Base-by-base conservation (phyloP, 768 basidiomycete species). In the Boletellus sp. region DNA sequence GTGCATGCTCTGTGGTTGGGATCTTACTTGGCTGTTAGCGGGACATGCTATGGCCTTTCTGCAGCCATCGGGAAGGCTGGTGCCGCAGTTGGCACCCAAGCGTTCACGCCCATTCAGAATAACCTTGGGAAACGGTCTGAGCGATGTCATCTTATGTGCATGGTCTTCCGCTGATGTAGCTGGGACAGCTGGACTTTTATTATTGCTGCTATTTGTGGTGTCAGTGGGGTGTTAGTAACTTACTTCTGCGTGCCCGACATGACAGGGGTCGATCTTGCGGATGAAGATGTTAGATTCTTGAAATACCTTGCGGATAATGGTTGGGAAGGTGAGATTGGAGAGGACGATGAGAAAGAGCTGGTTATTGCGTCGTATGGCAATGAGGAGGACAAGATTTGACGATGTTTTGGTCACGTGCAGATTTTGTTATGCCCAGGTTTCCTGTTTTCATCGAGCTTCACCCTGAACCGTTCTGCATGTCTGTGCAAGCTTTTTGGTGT, bases 51-150 rank as follows among this genome's bases (percentile, higher is more conserved):
- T 52, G 85, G 85, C 2, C 59, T 87, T 34, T 80, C 80, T 23
- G 84, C 84, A 8, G 83, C 83, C 0, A 67, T 87, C 7, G 84
- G 84, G 9, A 87, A 86, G 59, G 72, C 82, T 3, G 87, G 87
- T 5, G 87, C 86, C 17, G 85, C 82, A n/a, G 51, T 85, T 44
- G 84, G 85, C 9, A 84, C 81, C 0, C 83, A 86, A 58, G 81
- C 77, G 1, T 85, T 85, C 62, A 84, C 82, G 3, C 84, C 84
- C 4, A 84, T 87, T 52, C 80, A 83, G 58, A 69, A 70, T 47
- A 74, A 84, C 59, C 77, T 85, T n/a, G 85, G 85, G 13, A 80
- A 84, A 59, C 77, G 74, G 79, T 79, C 57, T 39, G 71, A 64
- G 43, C 39, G 5, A 17, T 45, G 0, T 44, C 40, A 15, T 42